Percentiles rank a stretch among this genome's conserved stretches.
phyloP scores from a whole-genome alignment of 805 yeast species.

The Wickerhamiella nectarea region DNA sequence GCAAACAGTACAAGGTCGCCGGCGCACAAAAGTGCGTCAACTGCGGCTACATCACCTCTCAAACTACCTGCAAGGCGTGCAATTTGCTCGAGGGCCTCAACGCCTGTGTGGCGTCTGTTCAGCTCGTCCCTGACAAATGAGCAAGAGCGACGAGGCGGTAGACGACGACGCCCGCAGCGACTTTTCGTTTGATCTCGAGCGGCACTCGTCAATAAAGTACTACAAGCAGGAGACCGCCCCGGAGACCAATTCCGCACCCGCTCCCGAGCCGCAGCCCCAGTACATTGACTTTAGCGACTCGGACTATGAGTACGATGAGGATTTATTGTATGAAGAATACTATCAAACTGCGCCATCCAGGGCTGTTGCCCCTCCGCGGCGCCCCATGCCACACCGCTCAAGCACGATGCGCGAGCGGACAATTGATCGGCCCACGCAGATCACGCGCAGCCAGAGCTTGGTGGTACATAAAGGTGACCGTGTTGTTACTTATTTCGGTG shows the following conservation, averaged over 20 bases:
- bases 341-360: conserved; percentile 1
- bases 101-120: conserved; percentile 19
- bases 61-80: conserved; percentile 87
- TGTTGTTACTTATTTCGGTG: conserved; percentile 1
- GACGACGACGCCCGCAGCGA: conserved; percentile 6
- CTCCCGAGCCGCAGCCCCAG: conserved; percentile 19
- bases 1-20: conserved; percentile 16
- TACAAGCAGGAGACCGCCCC: conserved; percentile 28
- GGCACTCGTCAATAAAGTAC: conserved; percentile 42
- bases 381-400: neutral
- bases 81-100: conserved; percentile 74
- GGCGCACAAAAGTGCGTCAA: conserved; percentile 46
- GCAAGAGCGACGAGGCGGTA: neutral
- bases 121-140: neutral
- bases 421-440: neutral
- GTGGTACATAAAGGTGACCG: neutral
- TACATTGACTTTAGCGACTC: conserved; percentile 4
- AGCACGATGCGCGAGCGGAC: neutral
- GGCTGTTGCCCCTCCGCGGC: too few relatives aligned
- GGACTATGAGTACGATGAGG: conserved; percentile 21
- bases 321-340: conserved; percentile 27
- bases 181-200: conserved; percentile 42
- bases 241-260: conserved; percentile 19
- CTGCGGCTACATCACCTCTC: conserved; percentile 87
- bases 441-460: neutral